Conservation (phyloP, 1,139 yeast species). For the Hansenula sp. region DNA sequence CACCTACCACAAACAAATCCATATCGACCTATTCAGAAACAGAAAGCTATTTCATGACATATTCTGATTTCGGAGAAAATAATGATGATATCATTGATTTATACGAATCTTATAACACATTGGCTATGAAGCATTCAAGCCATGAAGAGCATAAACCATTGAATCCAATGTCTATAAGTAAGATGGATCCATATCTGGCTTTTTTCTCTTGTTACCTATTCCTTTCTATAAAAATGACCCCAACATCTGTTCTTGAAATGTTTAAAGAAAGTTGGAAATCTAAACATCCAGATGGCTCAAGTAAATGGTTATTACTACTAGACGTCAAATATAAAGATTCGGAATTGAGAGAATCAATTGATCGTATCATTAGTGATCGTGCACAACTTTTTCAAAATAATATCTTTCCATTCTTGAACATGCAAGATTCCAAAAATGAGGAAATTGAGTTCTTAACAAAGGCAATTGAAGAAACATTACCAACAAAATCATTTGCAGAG, state of each 20-base stretch:
- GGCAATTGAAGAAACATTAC: conserved; percentile 1
- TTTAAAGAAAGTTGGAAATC: background rate
- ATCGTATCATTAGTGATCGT: background rate
- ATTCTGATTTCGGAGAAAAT: background rate
- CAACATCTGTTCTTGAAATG: background rate
- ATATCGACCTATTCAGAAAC: background rate
- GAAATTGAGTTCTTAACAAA: background rate
- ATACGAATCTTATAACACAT: conserved; percentile 7
- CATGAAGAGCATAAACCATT: conserved; percentile 4
- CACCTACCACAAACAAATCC: background rate
- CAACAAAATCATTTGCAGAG: background rate
- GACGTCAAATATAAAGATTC: background rate
- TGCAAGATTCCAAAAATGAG: background rate
- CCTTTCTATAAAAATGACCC: background rate
- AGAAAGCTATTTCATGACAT: background rate
- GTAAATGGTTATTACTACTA: conserved; percentile 3
- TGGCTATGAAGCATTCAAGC: conserved; percentile 6
- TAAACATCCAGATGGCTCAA: conserved; percentile 1
- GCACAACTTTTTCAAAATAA: background rate
- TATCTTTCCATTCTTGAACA: background rate
- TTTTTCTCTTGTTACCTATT: background rate
- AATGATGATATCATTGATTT: conserved; percentile 4
- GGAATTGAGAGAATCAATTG: background rate
- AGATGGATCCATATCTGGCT: background rate
- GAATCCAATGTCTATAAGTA: background rate